A percentile compares a stretch with the other conserved stretches of the same genome.
These are phyloP conservation scores for Ustilago nuda DNA, from an alignment of 1,284 basidiomycete species.

Conservation along the genomic window DNA sequence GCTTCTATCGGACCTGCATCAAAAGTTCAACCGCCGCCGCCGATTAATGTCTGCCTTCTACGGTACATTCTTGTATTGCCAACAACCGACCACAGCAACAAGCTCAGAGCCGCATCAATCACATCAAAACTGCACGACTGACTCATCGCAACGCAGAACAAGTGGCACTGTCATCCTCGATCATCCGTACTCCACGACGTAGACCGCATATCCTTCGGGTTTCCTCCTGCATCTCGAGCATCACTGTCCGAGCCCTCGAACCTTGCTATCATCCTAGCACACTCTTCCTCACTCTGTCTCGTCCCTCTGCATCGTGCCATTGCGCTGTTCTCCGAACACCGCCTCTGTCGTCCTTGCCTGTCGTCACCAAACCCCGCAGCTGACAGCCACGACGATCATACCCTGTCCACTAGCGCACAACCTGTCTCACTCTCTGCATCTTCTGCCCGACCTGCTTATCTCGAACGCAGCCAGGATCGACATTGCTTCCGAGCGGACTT, in stretches of 20 bases:
- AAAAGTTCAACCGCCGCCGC: slow-evolving; percentile 9
- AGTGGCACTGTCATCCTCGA: slow-evolving; percentile 4
- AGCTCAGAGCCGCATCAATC: not conserved
- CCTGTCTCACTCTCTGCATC: slow-evolving; percentile 9
- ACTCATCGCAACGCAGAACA: not conserved
- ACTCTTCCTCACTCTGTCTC: not conserved
- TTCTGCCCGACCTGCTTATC: slow-evolving; percentile 15
- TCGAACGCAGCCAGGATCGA: slow-evolving; percentile 31
- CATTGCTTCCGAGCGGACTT: slow-evolving; percentile 53
- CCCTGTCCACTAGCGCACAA: not conserved
- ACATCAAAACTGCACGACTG: not conserved
- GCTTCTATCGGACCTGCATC: slow-evolving; percentile 27
- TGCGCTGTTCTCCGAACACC: not conserved
- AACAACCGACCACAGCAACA: not conserved
- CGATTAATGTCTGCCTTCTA: slow-evolving; percentile 6
- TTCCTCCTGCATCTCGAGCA: slow-evolving; percentile 28
- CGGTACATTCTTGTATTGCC: slow-evolving; percentile 12
- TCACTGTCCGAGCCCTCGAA: slow-evolving; percentile 29
- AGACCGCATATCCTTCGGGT: slow-evolving; percentile 22
- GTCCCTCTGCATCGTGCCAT: not conserved
- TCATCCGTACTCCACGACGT: slow-evolving; percentile 18
- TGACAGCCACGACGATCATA: slow-evolving; percentile 9
- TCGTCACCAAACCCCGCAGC: slow-evolving; percentile 20
- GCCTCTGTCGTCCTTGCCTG: not conserved
- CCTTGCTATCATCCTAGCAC: slow-evolving; percentile 9